Evolutionary conservation across 495 filamentous ascomycete species (phyloP), one percentile per base, ranked within the genome.

Genomic region (Letharia lupina): DNA sequence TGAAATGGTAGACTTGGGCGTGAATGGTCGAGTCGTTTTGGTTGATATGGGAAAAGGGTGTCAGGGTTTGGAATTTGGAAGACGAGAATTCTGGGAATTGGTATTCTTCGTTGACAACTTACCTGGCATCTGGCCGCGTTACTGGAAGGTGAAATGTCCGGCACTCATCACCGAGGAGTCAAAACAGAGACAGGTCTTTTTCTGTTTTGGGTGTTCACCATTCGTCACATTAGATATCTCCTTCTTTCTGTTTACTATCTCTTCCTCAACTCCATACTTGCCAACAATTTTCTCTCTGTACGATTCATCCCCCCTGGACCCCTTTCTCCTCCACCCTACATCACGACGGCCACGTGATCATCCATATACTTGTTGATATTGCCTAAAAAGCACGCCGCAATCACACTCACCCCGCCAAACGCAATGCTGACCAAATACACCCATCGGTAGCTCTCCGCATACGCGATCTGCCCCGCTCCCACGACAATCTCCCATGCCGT

Each of bases 401-500:
- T 40, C 33, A 90, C 83, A n/a, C 83, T 81, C 1, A 89, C 73
- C 0, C 45, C 78, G 0, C 88, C 88, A 71, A 91, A 91, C 4
- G 81, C 87, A 70, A 89, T 85, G 68, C 84, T 87, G 60, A 80
- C 80, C 71, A 85, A 84, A 72, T 89, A 91, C 4, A 88, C 86
- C 73, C 79, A 89, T 62, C 84, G 84, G 69, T 90, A 91, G 50
- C 78, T 81, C 64, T 83, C 81, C 0, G 86, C 77, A 72, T 79
- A 91, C 1, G 86, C 85, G 60, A 82, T 60, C 73, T 87, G 84
- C 0, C 87, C 87, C 1, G 86, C 87, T 5, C 66, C 70, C 0
- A 91, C 83, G 28, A 91, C 81, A 47, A 77, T 76, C n/a, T 81
- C 72, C 70, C 83, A 87, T 5, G 78, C 81, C 1, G 75, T 76